These are phyloP conservation scores for Vitis vinifera DNA, from an alignment of 164 flowering plant genomes.

Conservation along the genomic window DNA sequence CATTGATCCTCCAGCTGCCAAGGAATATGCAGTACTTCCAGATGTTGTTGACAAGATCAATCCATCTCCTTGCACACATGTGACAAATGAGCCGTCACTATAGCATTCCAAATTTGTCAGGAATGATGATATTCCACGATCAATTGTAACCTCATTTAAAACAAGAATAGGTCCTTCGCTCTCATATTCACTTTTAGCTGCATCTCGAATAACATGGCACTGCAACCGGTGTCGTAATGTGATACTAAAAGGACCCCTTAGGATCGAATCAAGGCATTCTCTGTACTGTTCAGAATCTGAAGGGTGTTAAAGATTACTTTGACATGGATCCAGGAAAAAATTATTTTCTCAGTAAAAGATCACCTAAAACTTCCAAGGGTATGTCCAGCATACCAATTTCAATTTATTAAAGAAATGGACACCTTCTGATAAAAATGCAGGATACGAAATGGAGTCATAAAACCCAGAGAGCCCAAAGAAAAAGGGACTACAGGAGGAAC, in stretches of 20 bases:
- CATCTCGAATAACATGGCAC: constrained; percentile 80
- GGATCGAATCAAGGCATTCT: constrained; percentile 67
- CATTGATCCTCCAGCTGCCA: constrained; percentile 99
- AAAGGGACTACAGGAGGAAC: constrained; percentile 96
- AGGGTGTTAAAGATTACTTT: constrained; percentile 52
- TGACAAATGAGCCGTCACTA: constrained; percentile 85
- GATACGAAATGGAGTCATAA: constrained; percentile 99
- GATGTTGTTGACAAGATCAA: constrained; percentile 92
- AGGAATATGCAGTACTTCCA: constrained; percentile 97
- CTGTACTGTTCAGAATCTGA: constrained; percentile 84
- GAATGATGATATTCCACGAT: constrained; percentile 92
- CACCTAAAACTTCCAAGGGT: neutral
- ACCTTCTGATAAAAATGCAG: constrained; percentile 23
- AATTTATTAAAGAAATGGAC: neutral
- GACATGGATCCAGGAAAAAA: neutral
- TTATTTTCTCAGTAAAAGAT: neutral
- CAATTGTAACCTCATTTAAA: constrained; percentile 95
- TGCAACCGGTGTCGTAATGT: constrained; percentile 86
- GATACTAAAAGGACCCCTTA: constrained; percentile 89
- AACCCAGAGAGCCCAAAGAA: constrained; percentile 93
- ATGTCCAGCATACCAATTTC: neutral
- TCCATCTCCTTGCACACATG: constrained; percentile 97
- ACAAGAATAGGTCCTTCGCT: constrained; percentile 86
- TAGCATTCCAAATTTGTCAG: constrained; percentile 95
- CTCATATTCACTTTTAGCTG: constrained; percentile 77